Evolutionary conservation across 805 yeast genomes (phyloP), one percentile per base, ranked within the genome.

Genomic region (Jamesozyma lodderae): DNA sequence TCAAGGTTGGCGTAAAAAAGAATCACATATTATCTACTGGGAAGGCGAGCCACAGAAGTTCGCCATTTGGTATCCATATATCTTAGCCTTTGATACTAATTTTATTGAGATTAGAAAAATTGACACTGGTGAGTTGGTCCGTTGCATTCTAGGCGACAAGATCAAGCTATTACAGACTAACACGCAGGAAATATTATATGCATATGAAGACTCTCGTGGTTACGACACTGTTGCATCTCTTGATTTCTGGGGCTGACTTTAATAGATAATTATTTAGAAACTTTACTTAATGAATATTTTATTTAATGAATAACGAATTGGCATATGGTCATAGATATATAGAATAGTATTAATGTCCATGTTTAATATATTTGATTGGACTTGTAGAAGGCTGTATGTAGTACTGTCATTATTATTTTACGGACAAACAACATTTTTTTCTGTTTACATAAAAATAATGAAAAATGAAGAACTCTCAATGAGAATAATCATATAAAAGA

Each of bases 11-110:
- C 73, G 96, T 49, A 81, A 94, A 15, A 77, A 88, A 45, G 85
- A 92, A 31, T 90, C 85, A 36, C 88, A 95, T 88, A 81, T 88
- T 47, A 81, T 92, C 37, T 79, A 82, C 55, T 92, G 98, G 98
- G 97, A 92, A 63, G 96, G 97, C 26, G 74, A 79, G 36, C 97
- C 98, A 5, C 92, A 82, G 53, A 77, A 80, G 44, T 86, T 92
- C 59, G 94, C 96, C 14, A 69, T 92, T 33, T 86, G 94, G 73
- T 90, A 88, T 63, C 98, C 98, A 3, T 90, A 87, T 55, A 67
- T 92, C 38, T 64, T 92, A 36, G 92, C 96, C 4, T 92, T 92
- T 63, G 97, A 90, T 56, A 74, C 79, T 15, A 81, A 76, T 41
- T 87, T 92, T 51, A 85, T 92, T 57, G 98, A 92, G 64, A 82